A percentile compares a stretch with the other conserved stretches of the same genome.
Evolutionary conservation across 2,329 filamentous ascomycete genomes (phyloP).

Genomic region (Orbilia oligospora): DNA sequence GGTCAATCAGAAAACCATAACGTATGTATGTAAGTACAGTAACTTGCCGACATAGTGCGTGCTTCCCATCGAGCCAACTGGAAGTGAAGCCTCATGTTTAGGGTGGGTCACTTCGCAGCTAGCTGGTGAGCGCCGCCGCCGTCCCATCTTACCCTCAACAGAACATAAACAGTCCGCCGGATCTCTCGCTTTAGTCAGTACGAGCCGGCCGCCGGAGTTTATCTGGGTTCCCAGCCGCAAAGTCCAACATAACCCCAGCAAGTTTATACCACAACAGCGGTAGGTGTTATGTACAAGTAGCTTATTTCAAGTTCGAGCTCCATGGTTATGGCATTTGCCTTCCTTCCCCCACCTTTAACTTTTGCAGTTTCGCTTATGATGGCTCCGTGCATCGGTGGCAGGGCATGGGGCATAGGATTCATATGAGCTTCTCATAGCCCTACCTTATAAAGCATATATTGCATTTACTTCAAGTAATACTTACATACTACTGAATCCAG

Average conservation of each 20-base stretch:
- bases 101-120: constrained; percentile 41
- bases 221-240: constrained; percentile 51
- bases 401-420: constrained; percentile 31
- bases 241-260: constrained; percentile 37
- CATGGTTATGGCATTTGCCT: constrained; percentile 38
- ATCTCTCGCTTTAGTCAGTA: constrained; percentile 26
- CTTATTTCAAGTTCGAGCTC: constrained; percentile 44
- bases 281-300: constrained; percentile 40
- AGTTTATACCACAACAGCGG: constrained; percentile 17
- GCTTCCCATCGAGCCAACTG: constrained; percentile 34
- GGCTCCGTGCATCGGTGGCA: constrained; percentile 36
- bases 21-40: too few species aligned
- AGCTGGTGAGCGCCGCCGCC: constrained; percentile 54
- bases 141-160: constrained; percentile 55
- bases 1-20: constrained; percentile 33
- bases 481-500: too few species aligned
- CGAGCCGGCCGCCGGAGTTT: constrained; percentile 43
- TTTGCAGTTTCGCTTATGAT: constrained; percentile 48
- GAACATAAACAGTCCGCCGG: constrained; percentile 13
- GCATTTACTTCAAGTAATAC: constrained; percentile 29
- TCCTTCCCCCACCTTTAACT: constrained; percentile 47
- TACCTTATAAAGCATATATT: constrained; percentile 8
- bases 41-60: too few species aligned
- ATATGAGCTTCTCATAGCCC: constrained; percentile 22
- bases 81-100: constrained; percentile 38